phyloP scores from a whole-genome alignment of 2,329 filamentous ascomycete genomes.

The Xylariaceae sp. region DNA sequence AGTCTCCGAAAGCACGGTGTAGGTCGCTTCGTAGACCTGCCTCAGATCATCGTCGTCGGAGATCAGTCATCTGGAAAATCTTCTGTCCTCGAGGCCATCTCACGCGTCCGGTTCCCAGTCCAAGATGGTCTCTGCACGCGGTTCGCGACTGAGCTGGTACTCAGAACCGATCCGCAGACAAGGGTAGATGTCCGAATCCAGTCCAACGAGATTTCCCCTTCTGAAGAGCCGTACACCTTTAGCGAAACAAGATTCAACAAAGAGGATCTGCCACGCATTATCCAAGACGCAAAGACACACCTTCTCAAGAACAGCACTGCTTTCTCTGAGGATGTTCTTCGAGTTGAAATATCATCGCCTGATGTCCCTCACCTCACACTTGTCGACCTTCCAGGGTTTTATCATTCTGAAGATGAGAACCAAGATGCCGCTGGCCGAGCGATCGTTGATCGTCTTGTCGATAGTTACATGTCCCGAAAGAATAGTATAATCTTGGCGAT shows the following conservation, averaged over 20 bases:
- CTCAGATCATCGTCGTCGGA: conserved; percentile 56
- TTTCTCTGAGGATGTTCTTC: conserved; percentile 45
- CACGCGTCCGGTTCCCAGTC: conserved; percentile 55
- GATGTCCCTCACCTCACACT: conserved; percentile 45
- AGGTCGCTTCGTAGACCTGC: conserved; percentile 43
- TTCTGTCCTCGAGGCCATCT: conserved; percentile 62
- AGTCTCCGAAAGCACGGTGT: conserved; percentile 47
- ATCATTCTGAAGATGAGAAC: conserved; percentile 29
- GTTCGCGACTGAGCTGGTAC: conserved; percentile 57
- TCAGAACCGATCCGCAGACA: conserved; percentile 38
- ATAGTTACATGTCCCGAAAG: conserved; percentile 51
- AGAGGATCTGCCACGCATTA: conserved; percentile 43
- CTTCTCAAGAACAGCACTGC: conserved; percentile 37
- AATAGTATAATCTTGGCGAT: conserved; percentile 59
- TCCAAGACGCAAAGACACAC: conserved; percentile 45
- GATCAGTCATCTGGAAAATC: conserved; percentile 60
- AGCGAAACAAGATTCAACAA: conserved; percentile 35
- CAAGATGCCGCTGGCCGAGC: conserved; percentile 31
- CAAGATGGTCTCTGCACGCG: conserved; percentile 55
- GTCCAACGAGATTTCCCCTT: conserved; percentile 1
- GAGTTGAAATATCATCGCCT: conserved; percentile 44
- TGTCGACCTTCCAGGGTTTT: conserved; percentile 52
- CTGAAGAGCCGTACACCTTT: conserved; percentile 21
- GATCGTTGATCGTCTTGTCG: conserved; percentile 36
- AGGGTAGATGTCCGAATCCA: conserved; percentile 42